Evolutionary conservation across 345 rosid genomes (phyloP), one percentile per base, ranked within the genome.

Genomic region (Dimocarpus longan): DNA sequence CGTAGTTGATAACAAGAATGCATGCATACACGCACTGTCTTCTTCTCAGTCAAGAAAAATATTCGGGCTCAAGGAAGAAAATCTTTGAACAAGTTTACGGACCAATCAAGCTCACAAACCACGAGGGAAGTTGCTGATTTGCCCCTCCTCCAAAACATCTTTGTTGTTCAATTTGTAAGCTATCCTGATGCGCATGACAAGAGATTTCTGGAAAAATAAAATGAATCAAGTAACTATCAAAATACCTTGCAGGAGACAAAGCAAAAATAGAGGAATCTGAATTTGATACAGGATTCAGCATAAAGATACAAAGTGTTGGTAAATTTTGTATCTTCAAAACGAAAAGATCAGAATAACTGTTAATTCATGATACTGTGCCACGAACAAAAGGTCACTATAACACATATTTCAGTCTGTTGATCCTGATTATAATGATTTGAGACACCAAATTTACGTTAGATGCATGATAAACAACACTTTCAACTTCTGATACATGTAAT

Each of bases 61-160:
- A 70, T 42, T 73, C 28, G 79, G 5, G 68, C 73, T 50, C 46
- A 67, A 73, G 74, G 70, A 56, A 2, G 71, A 68, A 73, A 68
- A 80, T 71, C 67, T 12, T 13, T 70, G 22, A 26, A 75, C 70
- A 39, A 66, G 73, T 74, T 39, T 59, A 70, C 48, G 48, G 56
- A 69, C 65, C 40, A 15, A 76, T 83, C 73, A 79, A 70, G 76
- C 80, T 96, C 90, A 94, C 83, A 96, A 89, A 19, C 79, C 90
- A 8, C 82, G 93, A 73, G 99, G 99, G 88, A 96, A 94, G 81
- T 89, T 90, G 88, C 67, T 94, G 86, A 96, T 84, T 82, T 96
- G 98, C 66, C 97, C 99, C 91, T 90, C 95, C 88, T 96, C 99
- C 84, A 96, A 79, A 64, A 85, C 84, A 85, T 91, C 97, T 84